Percentiles rank a stretch among this genome's conserved stretches.
These are phyloP conservation scores for Papilionanthe hybrid DNA, from an alignment of 116 monocot genomes.

Conservation along the genomic window DNA sequence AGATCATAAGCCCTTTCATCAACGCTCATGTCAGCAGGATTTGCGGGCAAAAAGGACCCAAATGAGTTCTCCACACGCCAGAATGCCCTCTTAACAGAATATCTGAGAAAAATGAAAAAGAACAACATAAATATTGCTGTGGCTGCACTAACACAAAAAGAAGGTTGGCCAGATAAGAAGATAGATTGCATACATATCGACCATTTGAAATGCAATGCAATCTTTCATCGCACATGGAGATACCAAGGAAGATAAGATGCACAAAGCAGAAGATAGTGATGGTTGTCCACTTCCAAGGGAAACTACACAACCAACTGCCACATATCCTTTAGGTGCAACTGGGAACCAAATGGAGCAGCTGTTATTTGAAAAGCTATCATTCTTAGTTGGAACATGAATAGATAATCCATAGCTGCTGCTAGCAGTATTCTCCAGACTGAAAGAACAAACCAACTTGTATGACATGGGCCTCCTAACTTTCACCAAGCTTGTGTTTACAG, in stretches of 20 bases:
- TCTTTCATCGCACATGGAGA: slow-evolving; percentile 70
- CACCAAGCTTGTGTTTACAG: slow-evolving; percentile 81
- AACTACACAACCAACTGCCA: slow-evolving; percentile 87
- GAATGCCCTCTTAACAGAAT: slow-evolving; percentile 44
- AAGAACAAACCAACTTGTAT: slow-evolving; percentile 74
- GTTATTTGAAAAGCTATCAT: slow-evolving; percentile 1
- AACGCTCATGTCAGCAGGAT: slow-evolving; percentile 33
- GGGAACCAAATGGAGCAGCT: slow-evolving; percentile 93
- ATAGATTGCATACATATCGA: slow-evolving; percentile 34
- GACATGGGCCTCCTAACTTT: slow-evolving; percentile 89
- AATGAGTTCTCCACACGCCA: slow-evolving; percentile 95
- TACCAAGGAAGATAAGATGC: slow-evolving; percentile 76
- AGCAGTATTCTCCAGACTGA: slow-evolving; percentile 10
- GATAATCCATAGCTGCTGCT: slow-evolving; percentile 8
- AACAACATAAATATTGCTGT: neutral
- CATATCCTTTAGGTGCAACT: slow-evolving; percentile 83
- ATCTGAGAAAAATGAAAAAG: slow-evolving; percentile 28
- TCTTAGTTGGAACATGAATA: slow-evolving; percentile 12
- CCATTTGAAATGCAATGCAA: slow-evolving; percentile 57
- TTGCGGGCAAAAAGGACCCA: slow-evolving; percentile 76
- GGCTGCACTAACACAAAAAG: slow-evolving; percentile 8
- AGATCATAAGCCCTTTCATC: slow-evolving; percentile 76
- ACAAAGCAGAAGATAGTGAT: slow-evolving; percentile 69
- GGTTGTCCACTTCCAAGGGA: slow-evolving; percentile 52
- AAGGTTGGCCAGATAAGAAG: slow-evolving; percentile 5